A percentile compares a stretch with the other conserved stretches of the same genome.
These are phyloP conservation scores for Fomitopsis palustris DNA, from an alignment of 1,284 basidiomycete species.

Conservation along the genomic window DNA sequence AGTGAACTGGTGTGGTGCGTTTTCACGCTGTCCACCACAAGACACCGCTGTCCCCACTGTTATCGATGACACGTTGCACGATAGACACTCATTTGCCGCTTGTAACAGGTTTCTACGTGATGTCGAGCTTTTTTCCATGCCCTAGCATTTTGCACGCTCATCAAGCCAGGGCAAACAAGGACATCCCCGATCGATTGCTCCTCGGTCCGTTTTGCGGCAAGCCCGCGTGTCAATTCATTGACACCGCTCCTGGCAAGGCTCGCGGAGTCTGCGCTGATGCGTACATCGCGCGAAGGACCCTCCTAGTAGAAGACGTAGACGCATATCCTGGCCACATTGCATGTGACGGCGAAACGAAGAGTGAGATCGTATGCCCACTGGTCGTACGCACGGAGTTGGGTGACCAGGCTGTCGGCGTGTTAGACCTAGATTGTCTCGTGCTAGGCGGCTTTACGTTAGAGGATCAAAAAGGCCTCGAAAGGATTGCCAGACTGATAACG, in stretches of 20 bases:
- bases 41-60: background rate
- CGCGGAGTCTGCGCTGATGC: slow-evolving; percentile 83
- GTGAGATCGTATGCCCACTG: slow-evolving; percentile 83
- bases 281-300: slow-evolving; percentile 50
- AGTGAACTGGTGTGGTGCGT: slow-evolving; percentile 88
- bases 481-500: slow-evolving; percentile 62
- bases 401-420: slow-evolving; percentile 60
- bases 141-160: slow-evolving; percentile 29
- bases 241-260: slow-evolving; percentile 49
- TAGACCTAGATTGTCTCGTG: slow-evolving; percentile 82
- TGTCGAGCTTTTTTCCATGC: slow-evolving; percentile 57
- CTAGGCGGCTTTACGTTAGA: slow-evolving; percentile 71
- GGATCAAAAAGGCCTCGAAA: slow-evolving; percentile 71
- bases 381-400: slow-evolving; percentile 34
- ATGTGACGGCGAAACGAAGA: slow-evolving; percentile 83
- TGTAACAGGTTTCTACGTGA: slow-evolving; percentile 76
- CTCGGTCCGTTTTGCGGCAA: slow-evolving; percentile 87
- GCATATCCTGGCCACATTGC: slow-evolving; percentile 87
- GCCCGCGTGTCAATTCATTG: slow-evolving; percentile 84
- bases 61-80: background rate
- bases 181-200: slow-evolving; percentile 38
- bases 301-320: slow-evolving; percentile 74
- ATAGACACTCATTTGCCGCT: slow-evolving; percentile 5
- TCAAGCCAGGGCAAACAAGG: slow-evolving; percentile 2
- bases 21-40: background rate